Base-by-base conservation (phyloP, 225 moss, liverwort and hornwort species). In the Takakia lepidozioides region DNA sequence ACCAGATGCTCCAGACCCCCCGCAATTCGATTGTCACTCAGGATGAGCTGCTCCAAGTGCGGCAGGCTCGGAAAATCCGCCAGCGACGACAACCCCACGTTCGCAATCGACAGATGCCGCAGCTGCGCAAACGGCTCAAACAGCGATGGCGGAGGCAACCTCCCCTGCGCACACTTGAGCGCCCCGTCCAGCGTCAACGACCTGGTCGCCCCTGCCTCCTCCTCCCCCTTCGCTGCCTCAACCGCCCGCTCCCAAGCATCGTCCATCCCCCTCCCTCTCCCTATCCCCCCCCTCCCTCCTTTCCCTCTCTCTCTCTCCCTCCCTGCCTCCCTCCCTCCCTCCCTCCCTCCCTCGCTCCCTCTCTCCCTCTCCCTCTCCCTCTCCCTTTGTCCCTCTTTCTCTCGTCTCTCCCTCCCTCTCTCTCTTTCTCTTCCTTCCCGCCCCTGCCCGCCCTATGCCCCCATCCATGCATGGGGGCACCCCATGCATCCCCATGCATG, bases 1-100 rank as follows among this genome's bases (percentile, higher is more conserved):
- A 87, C 84, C 59, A 87, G 61, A 51, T 84, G 84, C 77, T 87
- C 87, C 63, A 87, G 57, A 2, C 84, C 84, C 19, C 72, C 81
- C 3, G 74, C 72, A 32, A 87, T 87, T 37, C 84, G 84, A 60
- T 87, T 87, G 56, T 87, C 87, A 53, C 84, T 87, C 62, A 87
- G 52, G 30, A 73, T 72, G 55, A 87, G 56, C 41, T 69, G 71
- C 63, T 87, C 83, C 62, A 87, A 30, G 46, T 57, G 71, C 43
- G 87, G 74, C 35, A 87, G 41, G 37, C 68, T 52, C 1, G 87
- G 87, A 19, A 87, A 87, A 77, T 87, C 77, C 25, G 62, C 74
- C 25, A 87, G 71, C 3, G 81, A 80, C 3, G 87, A 66, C 41
- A 87, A 53, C 2, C 84, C 81, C 9, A 87, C 87, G 68, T 81